Conservation (phyloP, 2,329 filamentous ascomycete genomes). For the Pestalotiopsis sp. region DNA sequence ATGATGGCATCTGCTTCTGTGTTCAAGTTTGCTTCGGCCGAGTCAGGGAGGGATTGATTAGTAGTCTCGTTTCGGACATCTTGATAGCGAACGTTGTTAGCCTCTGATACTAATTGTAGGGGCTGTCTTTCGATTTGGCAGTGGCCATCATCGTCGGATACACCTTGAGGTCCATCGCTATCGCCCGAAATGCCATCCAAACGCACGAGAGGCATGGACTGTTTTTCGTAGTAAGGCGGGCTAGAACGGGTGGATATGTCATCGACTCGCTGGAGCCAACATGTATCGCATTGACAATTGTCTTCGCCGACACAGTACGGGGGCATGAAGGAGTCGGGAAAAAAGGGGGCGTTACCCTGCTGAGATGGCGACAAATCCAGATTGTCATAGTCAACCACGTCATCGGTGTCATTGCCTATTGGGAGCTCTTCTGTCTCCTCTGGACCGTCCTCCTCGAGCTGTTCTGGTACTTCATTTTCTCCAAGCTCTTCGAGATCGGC, state of each 20-base stretch:
- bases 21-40: neutral
- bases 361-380: conserved; percentile 24
- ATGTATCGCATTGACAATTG: conserved; percentile 21
- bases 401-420: conserved; percentile 11
- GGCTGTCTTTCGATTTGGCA: neutral
- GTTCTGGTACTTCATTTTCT: conserved; percentile 16
- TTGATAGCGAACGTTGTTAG: neutral
- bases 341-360: conserved; percentile 28
- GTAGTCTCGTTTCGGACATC: conserved; percentile 1
- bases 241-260: neutral
- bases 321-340: conserved; percentile 11
- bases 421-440: conserved; percentile 10
- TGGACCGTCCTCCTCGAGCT: conserved; percentile 25
- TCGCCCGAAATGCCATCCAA: neutral
- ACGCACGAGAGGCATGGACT: neutral
- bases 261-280: conserved; percentile 20
- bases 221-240: neutral
- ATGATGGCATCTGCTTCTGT: neutral
- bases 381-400: conserved; percentile 22
- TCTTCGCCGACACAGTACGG: conserved; percentile 8
- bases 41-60: neutral
- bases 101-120: neutral
- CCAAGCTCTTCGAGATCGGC: conserved; percentile 3
- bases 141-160: too few species aligned
- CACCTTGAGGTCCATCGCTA: neutral